These are phyloP conservation scores for Aspergillus cristatus DNA, from an alignment of 495 filamentous ascomycete species.

Conservation along the genomic window DNA sequence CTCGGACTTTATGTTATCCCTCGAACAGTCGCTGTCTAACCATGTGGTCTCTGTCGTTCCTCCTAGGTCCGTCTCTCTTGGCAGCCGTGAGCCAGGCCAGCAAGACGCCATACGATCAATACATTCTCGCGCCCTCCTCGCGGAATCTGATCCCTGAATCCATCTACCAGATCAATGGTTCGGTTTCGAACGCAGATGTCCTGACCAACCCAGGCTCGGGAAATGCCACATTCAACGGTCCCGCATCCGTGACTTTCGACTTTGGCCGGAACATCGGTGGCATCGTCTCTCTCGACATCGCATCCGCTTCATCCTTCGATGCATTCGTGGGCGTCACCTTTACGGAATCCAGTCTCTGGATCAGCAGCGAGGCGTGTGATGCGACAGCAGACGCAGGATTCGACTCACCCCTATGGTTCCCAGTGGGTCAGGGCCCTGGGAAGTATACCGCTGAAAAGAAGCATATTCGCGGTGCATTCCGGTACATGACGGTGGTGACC, in stretches of 20 bases:
- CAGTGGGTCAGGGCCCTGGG: slow-evolving; percentile 15
- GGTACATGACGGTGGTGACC: slow-evolving; percentile 31
- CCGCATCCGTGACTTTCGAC: slow-evolving; percentile 35
- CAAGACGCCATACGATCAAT: slow-evolving; percentile 20
- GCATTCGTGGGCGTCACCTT: slow-evolving; percentile 36
- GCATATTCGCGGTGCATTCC: slow-evolving; percentile 32
- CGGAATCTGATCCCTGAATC: slow-evolving; percentile 22
- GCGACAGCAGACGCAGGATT: slow-evolving; percentile 31
- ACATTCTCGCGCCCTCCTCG: slow-evolving; percentile 34
- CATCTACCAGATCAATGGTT: slow-evolving; percentile 28
- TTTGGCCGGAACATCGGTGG: slow-evolving; percentile 39
- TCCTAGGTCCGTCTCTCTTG: not conserved
- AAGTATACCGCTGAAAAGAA: slow-evolving; percentile 22
- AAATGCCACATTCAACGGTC: slow-evolving; percentile 17
- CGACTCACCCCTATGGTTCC: slow-evolving; percentile 33
- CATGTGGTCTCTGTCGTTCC: not conserved
- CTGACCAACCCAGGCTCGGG: slow-evolving; percentile 15
- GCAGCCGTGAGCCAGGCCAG: not conserved
- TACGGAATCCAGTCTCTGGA: slow-evolving; percentile 33
- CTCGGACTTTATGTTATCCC: too few relatives aligned
- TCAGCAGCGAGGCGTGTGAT: slow-evolving; percentile 30
- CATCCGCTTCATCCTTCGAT: slow-evolving; percentile 10
- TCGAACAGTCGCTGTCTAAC: too few relatives aligned
- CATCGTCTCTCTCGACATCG: slow-evolving; percentile 26
- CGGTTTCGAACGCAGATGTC: slow-evolving; percentile 20